These are phyloP conservation scores for Schwanniomyces yamadae DNA, from an alignment of 805 yeast genomes.

Conservation along the genomic window DNA sequence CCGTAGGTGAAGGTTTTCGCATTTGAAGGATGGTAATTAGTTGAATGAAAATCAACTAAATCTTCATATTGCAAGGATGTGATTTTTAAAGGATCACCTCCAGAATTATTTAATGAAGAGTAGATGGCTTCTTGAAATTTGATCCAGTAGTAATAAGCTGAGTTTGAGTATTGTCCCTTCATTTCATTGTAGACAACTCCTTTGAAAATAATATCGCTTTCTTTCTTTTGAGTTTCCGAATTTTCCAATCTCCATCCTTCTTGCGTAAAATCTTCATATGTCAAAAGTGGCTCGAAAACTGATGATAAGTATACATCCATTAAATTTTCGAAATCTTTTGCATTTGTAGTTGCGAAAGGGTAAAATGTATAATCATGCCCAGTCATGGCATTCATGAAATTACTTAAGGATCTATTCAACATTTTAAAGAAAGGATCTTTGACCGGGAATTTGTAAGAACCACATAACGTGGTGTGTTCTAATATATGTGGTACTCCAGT, in stretches of 20 bases:
- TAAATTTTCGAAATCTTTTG: conserved; percentile 74
- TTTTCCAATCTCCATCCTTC: conserved; percentile 98
- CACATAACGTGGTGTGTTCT: conserved; percentile 95
- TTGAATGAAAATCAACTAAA: conserved; percentile 69
- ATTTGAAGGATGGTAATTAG: conserved; percentile 87
- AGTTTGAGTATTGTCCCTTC: conserved; percentile 95
- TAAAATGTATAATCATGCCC: conserved; percentile 95
- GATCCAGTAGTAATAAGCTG: conserved; percentile 82
- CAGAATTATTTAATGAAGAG: conserved; percentile 84
- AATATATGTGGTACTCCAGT: conserved; percentile 96
- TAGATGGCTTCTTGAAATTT: conserved; percentile 80
- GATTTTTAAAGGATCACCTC: conserved; percentile 87
- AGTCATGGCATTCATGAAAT: conserved; percentile 99
- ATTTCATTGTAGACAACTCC: conserved; percentile 98
- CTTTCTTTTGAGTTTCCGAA: conserved; percentile 52
- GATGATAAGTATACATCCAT: conserved; percentile 87
- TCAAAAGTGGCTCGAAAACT: conserved; percentile 76
- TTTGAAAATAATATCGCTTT: conserved; percentile 69
- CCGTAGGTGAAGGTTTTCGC: conserved; percentile 89
- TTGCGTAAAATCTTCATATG: conserved; percentile 81
- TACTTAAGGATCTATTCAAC: conserved; percentile 91
- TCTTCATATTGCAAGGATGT: conserved; percentile 75
- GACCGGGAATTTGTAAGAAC: conserved; percentile 87
- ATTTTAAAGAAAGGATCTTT: conserved; percentile 97
- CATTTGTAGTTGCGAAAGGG: conserved; percentile 94